These are phyloP conservation scores for Dryas drummondii DNA, from an alignment of 306 rosid genomes.

Conservation along the genomic window DNA sequence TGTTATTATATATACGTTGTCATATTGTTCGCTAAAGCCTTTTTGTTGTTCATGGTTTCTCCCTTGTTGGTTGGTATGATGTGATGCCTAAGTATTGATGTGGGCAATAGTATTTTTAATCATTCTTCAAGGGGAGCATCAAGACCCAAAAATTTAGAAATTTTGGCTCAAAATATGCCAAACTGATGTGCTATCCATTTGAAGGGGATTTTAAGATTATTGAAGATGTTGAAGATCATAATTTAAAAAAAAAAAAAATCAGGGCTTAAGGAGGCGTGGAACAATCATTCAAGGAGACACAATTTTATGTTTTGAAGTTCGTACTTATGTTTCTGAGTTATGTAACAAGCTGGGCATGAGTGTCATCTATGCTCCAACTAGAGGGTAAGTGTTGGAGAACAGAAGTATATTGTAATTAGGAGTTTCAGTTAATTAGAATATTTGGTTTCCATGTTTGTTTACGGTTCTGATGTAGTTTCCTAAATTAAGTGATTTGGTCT, in stretches of 20 bases:
- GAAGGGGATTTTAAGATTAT: too few relatives aligned
- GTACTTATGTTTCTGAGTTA: not conserved
- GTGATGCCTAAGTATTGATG: not conserved
- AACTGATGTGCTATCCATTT: not conserved
- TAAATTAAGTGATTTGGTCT: not conserved
- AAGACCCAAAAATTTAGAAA: not conserved
- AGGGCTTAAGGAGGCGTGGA: not conserved
- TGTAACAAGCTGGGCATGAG: not conserved
- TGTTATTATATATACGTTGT: too few relatives aligned
- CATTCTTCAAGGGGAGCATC: not conserved
- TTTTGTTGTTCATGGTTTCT: too few relatives aligned
- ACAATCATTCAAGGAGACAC: not conserved
- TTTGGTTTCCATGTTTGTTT: not conserved
- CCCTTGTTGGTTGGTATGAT: not conserved
- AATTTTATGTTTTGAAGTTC: not conserved
- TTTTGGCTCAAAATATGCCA: not conserved
- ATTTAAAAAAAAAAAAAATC: too few relatives aligned
- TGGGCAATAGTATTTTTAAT: not conserved
- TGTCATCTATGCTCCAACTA: not conserved
- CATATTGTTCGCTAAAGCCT: too few relatives aligned
- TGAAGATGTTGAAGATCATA: not conserved
- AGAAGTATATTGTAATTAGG: not conserved
- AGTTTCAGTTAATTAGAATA: not conserved
- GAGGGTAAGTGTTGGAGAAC: not conserved
- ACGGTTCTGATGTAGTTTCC: not conserved